Evolutionary conservation across 306 rosid genomes (phyloP), one percentile per base, ranked within the genome.

Genomic region (Quercus bicolor): DNA sequence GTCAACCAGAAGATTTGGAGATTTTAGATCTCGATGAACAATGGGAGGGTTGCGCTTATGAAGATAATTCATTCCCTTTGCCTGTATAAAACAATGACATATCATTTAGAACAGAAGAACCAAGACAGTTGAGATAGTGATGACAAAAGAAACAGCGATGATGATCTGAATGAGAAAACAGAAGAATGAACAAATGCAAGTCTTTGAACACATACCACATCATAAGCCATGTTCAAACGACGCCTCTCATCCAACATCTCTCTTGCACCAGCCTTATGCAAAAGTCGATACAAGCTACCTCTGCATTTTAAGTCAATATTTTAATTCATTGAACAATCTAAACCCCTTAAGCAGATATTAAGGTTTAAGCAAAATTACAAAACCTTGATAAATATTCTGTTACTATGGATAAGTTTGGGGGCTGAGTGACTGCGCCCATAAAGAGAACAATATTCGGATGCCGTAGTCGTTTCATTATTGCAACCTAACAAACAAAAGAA

Each of bases 41-140:
- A 96, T 90, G 60, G 98, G 99, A 79, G 99, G 99, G 64, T 96
- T 92, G 45, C 94, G 90, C 54, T 87, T 96, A 83, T 96, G 99
- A 64, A 96, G 98, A 91, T 96, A 96, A 87, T 96, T 96, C 99
- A 96, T 93, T 75, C 99, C 99, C 80, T 93, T 96, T 66, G 97
- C 99, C 99, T 96, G 88, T 66, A 85, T 64, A 65, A 69, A 83
- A 78, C 64, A 80, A 71, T 65, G 60, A 68, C 66, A 84, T 37
- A 78, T 72, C 66, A 43, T 68, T 74, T 70, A 55, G 76, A 62
- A 43, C 61, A 48, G 64, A 70, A 61, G 71, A 59, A 19, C 40
- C 31, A 68, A 19, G 48, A 34, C 26, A 14, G 4, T n/a, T 12
- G 51, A 68, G 51, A 66, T 56, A 55, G 21, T 40, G 43, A 82